Evolutionary conservation across 2,329 filamentous ascomycete species (phyloP).

Genomic region (Remersonia thermophila): DNA sequence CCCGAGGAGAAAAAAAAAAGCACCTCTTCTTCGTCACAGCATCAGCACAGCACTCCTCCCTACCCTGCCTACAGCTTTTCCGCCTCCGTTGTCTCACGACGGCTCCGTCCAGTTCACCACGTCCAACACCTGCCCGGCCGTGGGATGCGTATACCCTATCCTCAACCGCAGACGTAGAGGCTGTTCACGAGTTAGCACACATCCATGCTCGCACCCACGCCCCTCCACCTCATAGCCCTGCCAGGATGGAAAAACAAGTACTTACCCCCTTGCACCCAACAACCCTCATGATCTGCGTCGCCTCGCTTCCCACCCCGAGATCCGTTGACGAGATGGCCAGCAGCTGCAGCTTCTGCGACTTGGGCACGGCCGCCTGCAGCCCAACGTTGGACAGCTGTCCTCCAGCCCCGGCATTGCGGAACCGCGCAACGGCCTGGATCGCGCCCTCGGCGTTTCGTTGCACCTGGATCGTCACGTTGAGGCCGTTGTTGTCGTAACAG

Average conservation of each 20-base stretch:
- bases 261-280: conserved; percentile 79
- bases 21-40: neutral
- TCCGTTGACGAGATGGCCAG: conserved; percentile 78
- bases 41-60: conserved; percentile 1
- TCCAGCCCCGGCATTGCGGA: conserved; percentile 63
- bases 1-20: too few relatives aligned
- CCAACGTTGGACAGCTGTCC: conserved; percentile 60
- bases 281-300: conserved; percentile 83
- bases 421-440: conserved; percentile 72
- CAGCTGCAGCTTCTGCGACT: conserved; percentile 86
- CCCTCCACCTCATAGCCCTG: conserved; percentile 1
- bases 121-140: conserved; percentile 62
- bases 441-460: conserved; percentile 70
- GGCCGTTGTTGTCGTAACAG: conserved; percentile 77
- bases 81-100: conserved; percentile 21
- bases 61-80: too few relatives aligned
- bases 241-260: conserved; percentile 20
- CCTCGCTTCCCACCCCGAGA: conserved; percentile 64
- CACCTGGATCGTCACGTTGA: conserved; percentile 69
- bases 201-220: conserved; percentile 4
- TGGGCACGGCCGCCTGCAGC: conserved; percentile 88
- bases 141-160: conserved; percentile 64
- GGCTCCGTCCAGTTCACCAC: conserved; percentile 97
- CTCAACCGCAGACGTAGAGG: conserved; percentile 75
- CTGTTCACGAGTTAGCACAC: conserved; percentile 34